phyloP scores from a whole-genome alignment of 257 asterid genomes.

The Primulina huaijiensis region DNA sequence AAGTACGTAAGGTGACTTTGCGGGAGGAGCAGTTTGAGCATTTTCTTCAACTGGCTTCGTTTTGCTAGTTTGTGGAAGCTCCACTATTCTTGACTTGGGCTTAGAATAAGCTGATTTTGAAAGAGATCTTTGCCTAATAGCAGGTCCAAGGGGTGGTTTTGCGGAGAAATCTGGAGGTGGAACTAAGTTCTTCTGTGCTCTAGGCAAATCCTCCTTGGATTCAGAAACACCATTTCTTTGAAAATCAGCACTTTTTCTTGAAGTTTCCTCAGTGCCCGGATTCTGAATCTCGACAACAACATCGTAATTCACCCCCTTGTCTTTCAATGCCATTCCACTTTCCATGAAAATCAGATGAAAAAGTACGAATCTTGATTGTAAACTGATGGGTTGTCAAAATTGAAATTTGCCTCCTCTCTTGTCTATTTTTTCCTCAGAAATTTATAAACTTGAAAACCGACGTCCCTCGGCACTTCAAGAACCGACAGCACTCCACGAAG shows the following conservation, averaged over 20 bases:
- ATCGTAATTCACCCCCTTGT: slow-evolving; percentile 34
- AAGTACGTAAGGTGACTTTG: slow-evolving; percentile 29
- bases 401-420: background rate
- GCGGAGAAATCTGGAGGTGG: slow-evolving; percentile 21
- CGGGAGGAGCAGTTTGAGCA: slow-evolving; percentile 23
- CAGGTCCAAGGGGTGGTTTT: slow-evolving; percentile 36
- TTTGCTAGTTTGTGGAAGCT: slow-evolving; percentile 43
- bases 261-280: slow-evolving; percentile 25
- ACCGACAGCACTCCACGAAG: background rate
- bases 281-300: slow-evolving; percentile 45
- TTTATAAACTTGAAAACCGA: background rate
- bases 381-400: background rate
- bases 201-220: slow-evolving; percentile 27
- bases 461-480: background rate
- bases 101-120: slow-evolving; percentile 38
- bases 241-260: background rate
- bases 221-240: slow-evolving; percentile 19
- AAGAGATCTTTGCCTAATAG: slow-evolving; percentile 31
- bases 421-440: background rate
- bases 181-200: slow-evolving; percentile 32
- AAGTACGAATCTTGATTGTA: slow-evolving; percentile 1
- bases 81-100: slow-evolving; percentile 65
- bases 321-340: slow-evolving; percentile 29
- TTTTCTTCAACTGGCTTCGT: slow-evolving; percentile 27
- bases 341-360: slow-evolving; percentile 23